Conservation (phyloP, 768 basidiomycete genomes). For the Termitomyces sp. region DNA sequence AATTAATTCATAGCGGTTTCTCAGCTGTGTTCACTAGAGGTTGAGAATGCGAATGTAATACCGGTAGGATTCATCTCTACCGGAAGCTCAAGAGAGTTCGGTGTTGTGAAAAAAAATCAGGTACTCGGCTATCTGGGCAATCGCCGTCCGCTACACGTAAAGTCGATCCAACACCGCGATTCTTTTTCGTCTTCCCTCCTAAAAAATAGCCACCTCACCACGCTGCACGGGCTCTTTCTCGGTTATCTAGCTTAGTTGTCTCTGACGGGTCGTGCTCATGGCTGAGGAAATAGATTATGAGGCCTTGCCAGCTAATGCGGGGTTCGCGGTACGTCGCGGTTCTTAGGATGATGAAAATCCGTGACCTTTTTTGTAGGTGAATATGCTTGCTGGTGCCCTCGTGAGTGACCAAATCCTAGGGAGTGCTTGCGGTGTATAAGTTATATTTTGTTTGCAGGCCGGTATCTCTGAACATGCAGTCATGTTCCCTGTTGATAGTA, state of each 20-base stretch:
- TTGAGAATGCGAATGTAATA: neutral
- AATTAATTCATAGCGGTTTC: neutral
- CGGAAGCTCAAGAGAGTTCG: neutral
- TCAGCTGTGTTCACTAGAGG: neutral
- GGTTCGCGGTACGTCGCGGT: constrained; percentile 59
- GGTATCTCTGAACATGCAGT: constrained; percentile 99
- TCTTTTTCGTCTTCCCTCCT: neutral
- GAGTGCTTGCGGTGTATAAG: neutral
- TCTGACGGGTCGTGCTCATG: constrained; percentile 20
- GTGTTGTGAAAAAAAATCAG: neutral
- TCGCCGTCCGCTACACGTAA: neutral
- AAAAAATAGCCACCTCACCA: constrained; percentile 3
- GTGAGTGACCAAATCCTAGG: constrained; percentile 44
- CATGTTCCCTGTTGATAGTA: constrained; percentile 98
- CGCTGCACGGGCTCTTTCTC: constrained; percentile 1
- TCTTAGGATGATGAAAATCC: constrained; percentile 10
- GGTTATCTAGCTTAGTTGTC: neutral
- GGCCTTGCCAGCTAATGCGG: constrained; percentile 65
- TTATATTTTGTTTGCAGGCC: constrained; percentile 49
- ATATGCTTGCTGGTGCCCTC: constrained; percentile 96
- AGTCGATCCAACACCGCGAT: neutral
- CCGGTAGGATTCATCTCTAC: too few relatives aligned
- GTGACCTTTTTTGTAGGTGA: constrained; percentile 51
- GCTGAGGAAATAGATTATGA: constrained; percentile 47
- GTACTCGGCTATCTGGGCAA: constrained; percentile 1